Percentiles rank a stretch among this genome's conserved stretches.
These are phyloP conservation scores for Nemania sp. DNA, from an alignment of 2,329 filamentous ascomycete species.

Conservation along the genomic window DNA sequence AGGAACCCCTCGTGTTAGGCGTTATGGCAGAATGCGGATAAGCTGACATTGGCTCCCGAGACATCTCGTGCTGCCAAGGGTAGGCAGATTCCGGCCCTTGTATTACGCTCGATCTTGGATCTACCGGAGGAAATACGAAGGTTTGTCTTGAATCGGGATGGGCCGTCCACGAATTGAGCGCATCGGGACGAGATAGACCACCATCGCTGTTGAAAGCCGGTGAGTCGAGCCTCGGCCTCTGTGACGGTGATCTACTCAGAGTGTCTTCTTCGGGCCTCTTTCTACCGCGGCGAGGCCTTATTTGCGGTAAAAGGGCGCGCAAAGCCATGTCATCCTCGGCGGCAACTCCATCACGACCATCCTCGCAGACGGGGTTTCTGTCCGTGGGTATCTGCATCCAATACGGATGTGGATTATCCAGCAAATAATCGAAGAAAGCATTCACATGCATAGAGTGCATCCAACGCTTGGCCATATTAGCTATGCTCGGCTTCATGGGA, in stretches of 20 bases:
- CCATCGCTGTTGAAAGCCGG: conserved; percentile 41
- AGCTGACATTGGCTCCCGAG: conserved; percentile 65
- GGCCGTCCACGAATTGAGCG: conserved; percentile 54
- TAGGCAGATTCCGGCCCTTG: conserved; percentile 41
- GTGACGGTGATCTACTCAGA: conserved; percentile 52
- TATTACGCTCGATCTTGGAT: conserved; percentile 44
- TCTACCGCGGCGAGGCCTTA: conserved; percentile 62
- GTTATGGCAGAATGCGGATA: conserved; percentile 82
- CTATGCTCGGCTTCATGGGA: conserved; percentile 39
- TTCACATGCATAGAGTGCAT: conserved; percentile 96
- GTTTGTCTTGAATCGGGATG: conserved; percentile 47
- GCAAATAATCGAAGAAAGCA: conserved; percentile 89
- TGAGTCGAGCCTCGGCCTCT: conserved; percentile 63
- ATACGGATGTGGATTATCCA: conserved; percentile 77
- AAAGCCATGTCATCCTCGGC: conserved; percentile 88
- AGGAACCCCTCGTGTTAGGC: conserved; percentile 57
- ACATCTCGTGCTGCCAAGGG: conserved; percentile 54
- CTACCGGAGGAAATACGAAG: conserved; percentile 44
- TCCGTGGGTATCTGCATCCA: conserved; percentile 74
- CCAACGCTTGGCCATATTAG: conserved; percentile 65
- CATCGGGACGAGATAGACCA: conserved; percentile 54
- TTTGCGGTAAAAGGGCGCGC: conserved; percentile 79
- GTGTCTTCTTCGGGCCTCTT: conserved; percentile 68
- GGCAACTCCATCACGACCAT: conserved; percentile 77
- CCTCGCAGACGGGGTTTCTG: conserved; percentile 63